Evolutionary conservation across 441 rosid species (phyloP).

Genomic region (Pelargonium fulgidum): DNA sequence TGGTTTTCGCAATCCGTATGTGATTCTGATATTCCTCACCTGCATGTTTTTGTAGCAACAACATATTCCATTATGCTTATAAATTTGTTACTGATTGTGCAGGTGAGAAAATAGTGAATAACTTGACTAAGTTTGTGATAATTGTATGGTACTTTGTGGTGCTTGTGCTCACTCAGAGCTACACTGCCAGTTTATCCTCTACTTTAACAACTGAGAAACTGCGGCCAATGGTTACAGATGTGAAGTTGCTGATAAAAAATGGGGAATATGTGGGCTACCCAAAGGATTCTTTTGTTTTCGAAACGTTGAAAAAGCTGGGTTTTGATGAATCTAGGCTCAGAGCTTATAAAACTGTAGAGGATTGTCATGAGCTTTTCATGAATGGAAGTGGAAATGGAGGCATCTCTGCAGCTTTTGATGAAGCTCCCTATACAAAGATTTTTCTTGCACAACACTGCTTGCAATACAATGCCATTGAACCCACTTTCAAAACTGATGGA

Average conservation of each 20-base stretch:
- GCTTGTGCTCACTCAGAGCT: conserved; percentile 50
- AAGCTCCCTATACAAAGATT: conserved; percentile 36
- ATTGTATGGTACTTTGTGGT: conserved; percentile 56
- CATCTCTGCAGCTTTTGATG: conserved; percentile 54
- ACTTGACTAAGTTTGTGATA: conserved; percentile 38
- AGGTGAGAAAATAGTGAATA: conserved; percentile 52
- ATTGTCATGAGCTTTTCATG: conserved; percentile 33
- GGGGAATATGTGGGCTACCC: conserved; percentile 45
- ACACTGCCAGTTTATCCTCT: conserved; percentile 53
- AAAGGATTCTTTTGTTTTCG: conserved; percentile 38
- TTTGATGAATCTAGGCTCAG: conserved; percentile 34
- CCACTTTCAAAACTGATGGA: conserved; percentile 43
- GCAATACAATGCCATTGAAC: conserved; percentile 41
- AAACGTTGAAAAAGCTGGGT: conserved; percentile 26
- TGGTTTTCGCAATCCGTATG: conserved; percentile 57
- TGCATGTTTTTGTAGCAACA: not conserved
- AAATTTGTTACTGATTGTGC: not conserved
- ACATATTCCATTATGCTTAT: not conserved
- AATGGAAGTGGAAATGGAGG: conserved; percentile 46
- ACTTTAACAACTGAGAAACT: conserved; percentile 42
- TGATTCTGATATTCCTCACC: not conserved
- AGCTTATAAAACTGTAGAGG: conserved; percentile 27
- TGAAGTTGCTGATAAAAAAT: not conserved
- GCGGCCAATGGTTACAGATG: conserved; percentile 23
- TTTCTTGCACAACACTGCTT: conserved; percentile 38